These are phyloP conservation scores for Solanum dulcamara DNA, from an alignment of 257 asterid genomes.

Conservation along the genomic window DNA sequence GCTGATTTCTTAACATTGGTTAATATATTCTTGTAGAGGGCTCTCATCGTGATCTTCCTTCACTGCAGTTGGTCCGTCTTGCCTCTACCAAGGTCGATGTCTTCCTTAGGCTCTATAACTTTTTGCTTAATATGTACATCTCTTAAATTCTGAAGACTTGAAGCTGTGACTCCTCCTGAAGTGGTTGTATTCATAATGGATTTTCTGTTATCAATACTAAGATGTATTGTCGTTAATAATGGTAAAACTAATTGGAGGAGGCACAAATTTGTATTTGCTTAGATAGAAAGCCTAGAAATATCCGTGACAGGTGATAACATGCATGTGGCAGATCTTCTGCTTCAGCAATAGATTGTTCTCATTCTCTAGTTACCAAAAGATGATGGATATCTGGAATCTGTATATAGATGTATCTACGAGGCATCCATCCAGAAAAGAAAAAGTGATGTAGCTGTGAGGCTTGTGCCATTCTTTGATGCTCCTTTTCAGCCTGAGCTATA, in stretches of 20 bases:
- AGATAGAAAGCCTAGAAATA: not conserved
- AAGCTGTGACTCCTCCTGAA: not conserved
- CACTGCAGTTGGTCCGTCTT: slow-evolving; percentile 65
- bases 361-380: not conserved
- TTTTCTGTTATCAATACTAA: not conserved
- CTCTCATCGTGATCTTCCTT: slow-evolving; percentile 91
- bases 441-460: not conserved
- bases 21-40: slow-evolving; percentile 49
- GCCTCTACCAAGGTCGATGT: slow-evolving; percentile 62
- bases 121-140: not conserved
- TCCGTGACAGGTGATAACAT: not conserved
- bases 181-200: not conserved
- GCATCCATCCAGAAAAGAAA: not conserved
- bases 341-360: not conserved
- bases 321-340: not conserved
- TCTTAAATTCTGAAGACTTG: not conserved
- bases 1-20: not conserved
- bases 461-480: not conserved
- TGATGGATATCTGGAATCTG: not conserved
- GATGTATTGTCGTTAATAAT: not conserved
- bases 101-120: not conserved
- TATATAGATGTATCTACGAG: not conserved
- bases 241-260: not conserved
- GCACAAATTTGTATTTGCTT: not conserved
- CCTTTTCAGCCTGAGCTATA: not conserved